Evolutionary conservation across 495 filamentous ascomycete genomes (phyloP).

Genomic region (Penicillium malachiteum): DNA sequence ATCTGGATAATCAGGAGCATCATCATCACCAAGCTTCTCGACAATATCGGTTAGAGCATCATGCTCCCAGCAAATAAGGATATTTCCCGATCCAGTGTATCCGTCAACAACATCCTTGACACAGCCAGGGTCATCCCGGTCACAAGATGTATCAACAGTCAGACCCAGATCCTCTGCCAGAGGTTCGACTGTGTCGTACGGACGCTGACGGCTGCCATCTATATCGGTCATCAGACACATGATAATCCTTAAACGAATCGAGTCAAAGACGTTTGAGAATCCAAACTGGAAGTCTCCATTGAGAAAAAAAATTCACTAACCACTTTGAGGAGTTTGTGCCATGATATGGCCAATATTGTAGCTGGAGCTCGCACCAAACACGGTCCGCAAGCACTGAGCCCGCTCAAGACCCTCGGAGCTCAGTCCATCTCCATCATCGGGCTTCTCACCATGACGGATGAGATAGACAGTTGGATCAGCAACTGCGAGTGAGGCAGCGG

Average conservation of each 20-base stretch:
- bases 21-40: constrained; percentile 39
- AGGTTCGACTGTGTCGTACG: constrained; percentile 52
- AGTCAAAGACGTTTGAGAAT: background rate
- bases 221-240: background rate
- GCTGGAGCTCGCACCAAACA: constrained; percentile 44
- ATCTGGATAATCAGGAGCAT: constrained; percentile 37
- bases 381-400: constrained; percentile 48
- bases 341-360: constrained; percentile 57
- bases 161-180: constrained; percentile 52
- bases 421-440: constrained; percentile 44
- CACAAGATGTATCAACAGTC: constrained; percentile 49
- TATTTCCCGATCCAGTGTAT: constrained; percentile 50
- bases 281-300: background rate
- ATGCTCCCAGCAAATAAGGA: constrained; percentile 61
- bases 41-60: constrained; percentile 46
- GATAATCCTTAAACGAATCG: background rate
- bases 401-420: constrained; percentile 47
- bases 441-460: constrained; percentile 62
- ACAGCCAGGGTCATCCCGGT: constrained; percentile 46
- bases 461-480: constrained; percentile 48
- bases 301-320: constrained; percentile 22
- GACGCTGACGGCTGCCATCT: constrained; percentile 51
- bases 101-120: constrained; percentile 45
- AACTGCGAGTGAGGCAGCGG: constrained; percentile 9
- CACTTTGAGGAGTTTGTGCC: constrained; percentile 46